Conservation (phyloP, 257 asterid genomes). For the Phtheirospermum japonicum region DNA sequence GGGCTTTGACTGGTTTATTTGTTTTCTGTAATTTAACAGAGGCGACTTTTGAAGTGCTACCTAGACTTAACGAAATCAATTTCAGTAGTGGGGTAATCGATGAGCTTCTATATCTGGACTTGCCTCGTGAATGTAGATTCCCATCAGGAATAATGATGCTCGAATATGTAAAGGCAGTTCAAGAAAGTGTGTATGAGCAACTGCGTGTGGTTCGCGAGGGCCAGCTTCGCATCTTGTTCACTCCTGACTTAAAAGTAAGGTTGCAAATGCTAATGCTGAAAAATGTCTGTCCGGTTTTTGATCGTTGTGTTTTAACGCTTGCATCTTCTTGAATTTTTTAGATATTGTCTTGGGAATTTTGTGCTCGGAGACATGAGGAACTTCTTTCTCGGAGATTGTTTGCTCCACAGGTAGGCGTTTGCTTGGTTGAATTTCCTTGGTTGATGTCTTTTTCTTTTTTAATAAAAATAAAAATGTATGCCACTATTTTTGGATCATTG, state of each 20-base stretch:
- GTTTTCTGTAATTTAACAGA: constrained; percentile 47
- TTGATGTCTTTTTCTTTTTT: neutral
- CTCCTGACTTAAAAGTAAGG: constrained; percentile 83
- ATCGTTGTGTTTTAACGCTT: constrained; percentile 21
- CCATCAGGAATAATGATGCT: constrained; percentile 92
- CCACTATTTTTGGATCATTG: neutral
- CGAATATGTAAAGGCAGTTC: constrained; percentile 89
- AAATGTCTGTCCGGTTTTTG: constrained; percentile 3
- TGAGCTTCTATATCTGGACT: constrained; percentile 89
- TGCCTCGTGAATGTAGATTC: constrained; percentile 88
- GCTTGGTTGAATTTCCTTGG: constrained; percentile 14
- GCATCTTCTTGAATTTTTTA: constrained; percentile 24
- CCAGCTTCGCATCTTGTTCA: constrained; percentile 79
- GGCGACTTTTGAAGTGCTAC: constrained; percentile 96
- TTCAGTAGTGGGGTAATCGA: constrained; percentile 88
- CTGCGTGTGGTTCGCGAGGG: constrained; percentile 97
- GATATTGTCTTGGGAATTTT: constrained; percentile 96
- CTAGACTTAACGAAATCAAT: constrained; percentile 91
- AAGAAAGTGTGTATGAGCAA: constrained; percentile 89
- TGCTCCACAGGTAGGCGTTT: constrained; percentile 75
- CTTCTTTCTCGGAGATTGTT: constrained; percentile 83
- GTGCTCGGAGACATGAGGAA: constrained; percentile 93
- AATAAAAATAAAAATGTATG: neutral
- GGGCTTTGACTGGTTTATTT: constrained; percentile 19
- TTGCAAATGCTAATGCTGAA: neutral